Base-by-base conservation (phyloP, 2,329 filamentous ascomycete genomes). In the Fusarium vanettenii region DNA sequence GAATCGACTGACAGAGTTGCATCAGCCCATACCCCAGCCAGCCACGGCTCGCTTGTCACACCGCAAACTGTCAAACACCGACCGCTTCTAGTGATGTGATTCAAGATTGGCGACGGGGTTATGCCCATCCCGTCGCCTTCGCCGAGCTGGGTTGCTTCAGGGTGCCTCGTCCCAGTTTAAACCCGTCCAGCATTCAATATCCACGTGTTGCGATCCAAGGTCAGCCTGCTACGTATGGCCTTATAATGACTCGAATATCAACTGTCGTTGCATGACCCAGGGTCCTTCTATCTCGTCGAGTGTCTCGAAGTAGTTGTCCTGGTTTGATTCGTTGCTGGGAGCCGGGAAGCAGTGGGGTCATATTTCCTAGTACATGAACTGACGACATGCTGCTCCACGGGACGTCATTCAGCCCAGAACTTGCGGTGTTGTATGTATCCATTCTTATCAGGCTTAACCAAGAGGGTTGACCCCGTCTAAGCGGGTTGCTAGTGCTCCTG, bases 11-110 rank as follows among this genome's bases (percentile, higher is more conserved):
- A 62, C 60, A 50, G 64, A 67, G 70, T 78, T 62, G 52, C 71
- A 78, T 78, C 70, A 76, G 70, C 57, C 76, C 74, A 78, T 74
- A 55, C 48, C 63, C 61, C 59, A 66, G 50, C 65, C 76, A 76
- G 69, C 74, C 74, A 74, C 71, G 60, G 50, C 50, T 64, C 31
- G 61, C 48, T 65, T 66, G 62, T 78, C 74, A 77, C 76, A 74
- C 76, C 70, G 72, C 76, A 75, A 75, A 75, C 72, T 70, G 39
- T 66, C 20, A 16, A 69, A 39, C 39, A 29, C 41, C 60, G 68
- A 35, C 45, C 57, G 60, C 57, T 60, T 62, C 22, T 29, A 41
- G 50, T 69, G 61, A 63, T 72, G 60, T 72, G 70, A 69, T 69
- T 43, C 37, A 66, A 62, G 39, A 52, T 56, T 60, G 45, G 56